phyloP scores from a whole-genome alignment of 2,329 filamentous ascomycete genomes.

The Epichloe uncinata region DNA sequence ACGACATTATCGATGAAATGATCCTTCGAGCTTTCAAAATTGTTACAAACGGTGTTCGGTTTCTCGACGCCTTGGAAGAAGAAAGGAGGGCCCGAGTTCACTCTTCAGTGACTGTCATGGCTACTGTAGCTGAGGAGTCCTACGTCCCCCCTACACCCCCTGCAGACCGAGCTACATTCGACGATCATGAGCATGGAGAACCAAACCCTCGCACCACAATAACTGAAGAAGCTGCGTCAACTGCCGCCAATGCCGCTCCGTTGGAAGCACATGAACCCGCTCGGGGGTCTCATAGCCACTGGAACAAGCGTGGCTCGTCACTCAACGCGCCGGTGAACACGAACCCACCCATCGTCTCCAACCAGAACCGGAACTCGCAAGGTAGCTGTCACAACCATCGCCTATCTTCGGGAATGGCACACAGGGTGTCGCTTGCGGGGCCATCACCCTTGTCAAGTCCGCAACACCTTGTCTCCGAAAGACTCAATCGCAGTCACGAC shows the following conservation, averaged over 20 bases:
- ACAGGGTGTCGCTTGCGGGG: conserved; percentile 65
- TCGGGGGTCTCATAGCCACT: conserved; percentile 21
- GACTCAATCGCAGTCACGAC: conserved; percentile 69
- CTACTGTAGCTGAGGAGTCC: conserved; percentile 44
- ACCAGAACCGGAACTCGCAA: conserved; percentile 24
- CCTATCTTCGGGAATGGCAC: conserved; percentile 44
- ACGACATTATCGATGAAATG: conserved; percentile 80
- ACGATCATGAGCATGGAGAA: conserved; percentile 20
- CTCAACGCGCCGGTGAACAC: conserved; percentile 22
- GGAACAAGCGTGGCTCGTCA: conserved; percentile 35
- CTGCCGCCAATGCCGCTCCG: conserved; percentile 17
- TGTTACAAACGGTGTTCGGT: conserved; percentile 78
- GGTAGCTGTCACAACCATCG: conserved; percentile 28
- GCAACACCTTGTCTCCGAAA: conserved; percentile 70
- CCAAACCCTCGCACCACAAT: conserved; percentile 25
- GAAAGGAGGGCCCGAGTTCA: conserved; percentile 37
- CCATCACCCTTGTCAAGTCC: conserved; percentile 49
- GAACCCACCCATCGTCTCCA: conserved; percentile 14
- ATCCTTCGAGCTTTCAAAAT: conserved; percentile 89
- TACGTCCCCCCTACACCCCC: conserved; percentile 52
- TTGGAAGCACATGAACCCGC: conserved; percentile 24
- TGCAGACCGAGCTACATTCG: conserved; percentile 40
- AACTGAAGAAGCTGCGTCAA: conserved; percentile 16
- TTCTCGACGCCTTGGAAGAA: conserved; percentile 73
- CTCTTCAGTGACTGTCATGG: conserved; percentile 45